Evolutionary conservation across 2,329 filamentous ascomycete genomes (phyloP).

Genomic region (Rutstroemia sp.): DNA sequence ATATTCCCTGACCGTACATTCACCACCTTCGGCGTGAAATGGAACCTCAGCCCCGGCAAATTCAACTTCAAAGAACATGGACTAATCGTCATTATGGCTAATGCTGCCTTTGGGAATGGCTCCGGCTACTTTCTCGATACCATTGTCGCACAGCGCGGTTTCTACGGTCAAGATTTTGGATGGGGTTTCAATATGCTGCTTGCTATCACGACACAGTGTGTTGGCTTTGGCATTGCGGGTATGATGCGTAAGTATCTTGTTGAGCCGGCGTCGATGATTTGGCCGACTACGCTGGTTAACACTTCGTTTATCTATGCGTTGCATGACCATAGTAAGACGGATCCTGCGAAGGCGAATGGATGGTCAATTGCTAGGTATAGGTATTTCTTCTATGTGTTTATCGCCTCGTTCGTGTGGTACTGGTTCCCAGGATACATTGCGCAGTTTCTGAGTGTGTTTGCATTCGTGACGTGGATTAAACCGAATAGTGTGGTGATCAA

Average conservation of each 20-base stretch:
- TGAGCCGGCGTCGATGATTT: constrained; percentile 56
- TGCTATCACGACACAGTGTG: constrained; percentile 52
- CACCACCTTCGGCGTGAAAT: constrained; percentile 33
- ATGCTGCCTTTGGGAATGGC: constrained; percentile 26
- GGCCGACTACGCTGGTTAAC: constrained; percentile 38
- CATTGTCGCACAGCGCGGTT: constrained; percentile 61
- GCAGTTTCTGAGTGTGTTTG: constrained; percentile 63
- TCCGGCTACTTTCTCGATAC: constrained; percentile 66
- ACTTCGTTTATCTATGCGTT: constrained; percentile 30
- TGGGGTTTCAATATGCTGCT: constrained; percentile 54
- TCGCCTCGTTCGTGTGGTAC: constrained; percentile 42
- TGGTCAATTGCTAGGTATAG: constrained; percentile 39
- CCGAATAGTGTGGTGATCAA: constrained; percentile 63
- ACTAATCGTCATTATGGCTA: constrained; percentile 55
- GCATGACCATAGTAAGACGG: constrained; percentile 53
- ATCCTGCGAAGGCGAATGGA: constrained; percentile 37
- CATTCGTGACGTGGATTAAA: constrained; percentile 64
- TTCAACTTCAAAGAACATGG: constrained; percentile 67
- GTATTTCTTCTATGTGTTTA: constrained; percentile 33
- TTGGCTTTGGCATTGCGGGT: constrained; percentile 56
- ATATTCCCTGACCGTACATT: constrained; percentile 15
- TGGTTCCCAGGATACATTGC: constrained; percentile 55
- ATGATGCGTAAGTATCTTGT: constrained; percentile 51
- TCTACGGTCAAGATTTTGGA: constrained; percentile 63
- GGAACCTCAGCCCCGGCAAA: constrained; percentile 49